Evolutionary conservation across 2,329 filamentous ascomycete genomes (phyloP), one percentile per base, ranked within the genome.

Genomic region (Hymenoscyphus fraxineus): DNA sequence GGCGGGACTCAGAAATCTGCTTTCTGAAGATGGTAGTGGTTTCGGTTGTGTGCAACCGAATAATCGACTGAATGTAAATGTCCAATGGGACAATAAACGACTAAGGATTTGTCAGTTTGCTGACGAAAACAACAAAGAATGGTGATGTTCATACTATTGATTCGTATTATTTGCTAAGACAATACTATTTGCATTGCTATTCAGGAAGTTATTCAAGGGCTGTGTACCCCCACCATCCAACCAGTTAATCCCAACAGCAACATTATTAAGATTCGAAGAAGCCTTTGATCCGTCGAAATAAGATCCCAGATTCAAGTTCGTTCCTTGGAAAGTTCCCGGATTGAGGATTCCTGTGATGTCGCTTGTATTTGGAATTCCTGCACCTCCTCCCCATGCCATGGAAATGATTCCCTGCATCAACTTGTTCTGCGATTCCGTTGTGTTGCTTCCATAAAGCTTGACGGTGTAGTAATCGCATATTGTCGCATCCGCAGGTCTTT

Each of bases 381-480:
- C 62, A 0, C 69, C 67, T 13, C 74, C 74, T 27, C 68, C 74
- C 51, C 74, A 76, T 2, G 74, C 74, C 19, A 72, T 68, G 2
- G 74, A 67, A 35, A 76, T 66, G 58, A 76, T 75, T 47, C 68
- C 66, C 58, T 75, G 66, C 64, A 76, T 72, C 54, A 76, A 66
- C 39, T 63, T 68, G 35, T 69, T 61, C 56, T 76, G 74, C 13
- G 71, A 74, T 1, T 66, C 67, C 7, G 58, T 69, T 54, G 69
- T 72, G 58, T 67, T 74, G 12, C 62, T 64, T 4, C 73, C 73
- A 60, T 68, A 76, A 5, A 58, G 61, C 12, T 64, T 51, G 5
- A 67, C 59, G 2, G 74, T 72, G 59, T 76, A 76, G 59, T 73
- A 76, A 62, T 76, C 74, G 62, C 74, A 76, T 31, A 76, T 72